Percentiles rank a stretch among this genome's conserved stretches.
phyloP scores from a whole-genome alignment of 805 yeast species.

The Ogataea trehaloabstinens region DNA sequence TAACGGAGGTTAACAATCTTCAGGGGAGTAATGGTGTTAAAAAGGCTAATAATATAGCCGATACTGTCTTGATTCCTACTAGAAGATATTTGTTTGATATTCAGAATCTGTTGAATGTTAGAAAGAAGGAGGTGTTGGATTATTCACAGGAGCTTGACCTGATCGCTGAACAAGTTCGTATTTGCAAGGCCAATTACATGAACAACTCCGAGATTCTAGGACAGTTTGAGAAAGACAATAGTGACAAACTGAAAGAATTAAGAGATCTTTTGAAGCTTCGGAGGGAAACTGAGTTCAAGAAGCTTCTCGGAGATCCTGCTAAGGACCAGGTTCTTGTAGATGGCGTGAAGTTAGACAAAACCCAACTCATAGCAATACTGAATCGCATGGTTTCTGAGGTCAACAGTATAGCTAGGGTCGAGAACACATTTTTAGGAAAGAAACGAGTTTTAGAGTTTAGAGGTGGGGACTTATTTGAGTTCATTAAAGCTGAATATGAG shows the following conservation, averaged over 20 bases:
- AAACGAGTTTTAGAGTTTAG: constrained; percentile 10
- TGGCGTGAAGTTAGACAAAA: constrained; percentile 5
- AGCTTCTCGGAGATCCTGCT: constrained; percentile 17
- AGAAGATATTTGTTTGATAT: constrained; percentile 14
- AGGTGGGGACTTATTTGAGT: constrained; percentile 13
- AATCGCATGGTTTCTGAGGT: constrained; percentile 6
- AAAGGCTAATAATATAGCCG: constrained; percentile 2
- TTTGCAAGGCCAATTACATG: constrained; percentile 8
- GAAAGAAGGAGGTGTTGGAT: not conserved
- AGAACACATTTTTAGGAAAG: constrained; percentile 8
- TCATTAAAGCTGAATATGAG: constrained; percentile 1
- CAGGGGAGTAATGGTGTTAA: constrained; percentile 12
- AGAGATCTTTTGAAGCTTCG: constrained; percentile 2
- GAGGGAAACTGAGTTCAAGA: constrained; percentile 6
- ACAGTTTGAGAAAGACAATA: constrained; percentile 15
- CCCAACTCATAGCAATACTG: constrained; percentile 7
- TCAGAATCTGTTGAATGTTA: constrained; percentile 1
- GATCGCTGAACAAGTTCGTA: constrained; percentile 1
- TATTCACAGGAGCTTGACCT: constrained; percentile 1
- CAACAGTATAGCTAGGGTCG: constrained; percentile 2
- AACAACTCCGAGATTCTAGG: constrained; percentile 14
- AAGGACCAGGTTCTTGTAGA: constrained; percentile 12
- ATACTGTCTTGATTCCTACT: constrained; percentile 13
- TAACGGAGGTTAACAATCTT: constrained; percentile 9
- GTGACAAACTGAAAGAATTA: constrained; percentile 3